Conservation (phyloP, 1,284 basidiomycete genomes). For the Gastroboletus turbinatus region DNA sequence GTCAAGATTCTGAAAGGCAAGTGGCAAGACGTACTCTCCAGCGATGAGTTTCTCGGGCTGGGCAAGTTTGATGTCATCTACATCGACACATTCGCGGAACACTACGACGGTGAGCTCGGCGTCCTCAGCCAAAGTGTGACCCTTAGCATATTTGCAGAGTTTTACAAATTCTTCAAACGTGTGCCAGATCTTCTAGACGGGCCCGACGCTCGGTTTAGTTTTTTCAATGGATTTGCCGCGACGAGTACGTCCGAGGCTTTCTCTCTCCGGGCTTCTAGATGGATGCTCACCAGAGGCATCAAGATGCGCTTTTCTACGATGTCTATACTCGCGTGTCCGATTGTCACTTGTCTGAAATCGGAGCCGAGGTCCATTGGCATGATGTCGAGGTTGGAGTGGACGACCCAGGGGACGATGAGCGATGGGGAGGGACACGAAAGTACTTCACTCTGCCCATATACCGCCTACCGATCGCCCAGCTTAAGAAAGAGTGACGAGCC, state of each 20-base stretch:
- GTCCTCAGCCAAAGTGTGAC: not conserved
- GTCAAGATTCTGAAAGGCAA: constrained; percentile 85
- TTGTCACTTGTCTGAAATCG: constrained; percentile 82
- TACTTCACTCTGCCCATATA: constrained; percentile 74
- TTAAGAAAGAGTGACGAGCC: constrained; percentile 27
- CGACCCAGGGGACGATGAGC: constrained; percentile 41
- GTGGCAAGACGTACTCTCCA: constrained; percentile 85
- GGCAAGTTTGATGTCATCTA: constrained; percentile 89
- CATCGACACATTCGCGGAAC: constrained; percentile 94
- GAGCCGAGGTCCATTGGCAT: constrained; percentile 71
- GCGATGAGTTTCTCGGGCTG: constrained; percentile 50
- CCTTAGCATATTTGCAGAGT: constrained; percentile 42
- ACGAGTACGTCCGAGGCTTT: constrained; percentile 60
- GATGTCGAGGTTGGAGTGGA: constrained; percentile 62
- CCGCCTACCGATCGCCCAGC: constrained; percentile 56
- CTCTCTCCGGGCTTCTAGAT: not conserved
- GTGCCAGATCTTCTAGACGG: constrained; percentile 82
- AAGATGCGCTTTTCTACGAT: constrained; percentile 87
- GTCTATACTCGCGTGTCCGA: constrained; percentile 88
- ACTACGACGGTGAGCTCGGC: constrained; percentile 61
- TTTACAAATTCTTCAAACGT: constrained; percentile 82
- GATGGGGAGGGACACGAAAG: constrained; percentile 70
- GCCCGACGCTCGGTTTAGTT: constrained; percentile 81
- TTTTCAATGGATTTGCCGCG: constrained; percentile 96
- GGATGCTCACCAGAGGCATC: constrained; percentile 4